These are phyloP conservation scores for Tetrahymena thermophila DNA, from an alignment of 73 alveolate genomes.

Conservation along the genomic window DNA sequence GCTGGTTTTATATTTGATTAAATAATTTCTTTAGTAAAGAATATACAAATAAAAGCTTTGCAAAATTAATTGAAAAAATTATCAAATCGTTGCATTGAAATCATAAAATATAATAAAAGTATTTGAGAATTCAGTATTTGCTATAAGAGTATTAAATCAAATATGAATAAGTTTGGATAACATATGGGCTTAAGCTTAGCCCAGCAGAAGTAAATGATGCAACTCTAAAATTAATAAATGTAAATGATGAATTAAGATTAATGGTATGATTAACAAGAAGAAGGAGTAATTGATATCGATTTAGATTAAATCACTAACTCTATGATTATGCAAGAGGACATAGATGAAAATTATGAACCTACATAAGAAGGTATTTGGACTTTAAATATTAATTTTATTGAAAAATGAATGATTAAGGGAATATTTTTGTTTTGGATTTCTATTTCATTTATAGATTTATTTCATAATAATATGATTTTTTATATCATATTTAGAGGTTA, in stretches of 20 bases:
- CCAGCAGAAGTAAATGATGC: not conserved
- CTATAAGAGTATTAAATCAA: not conserved
- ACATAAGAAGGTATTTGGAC: constrained; percentile 2
- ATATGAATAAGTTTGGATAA: not conserved
- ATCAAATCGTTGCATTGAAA: not conserved
- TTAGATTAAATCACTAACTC: constrained; percentile 14
- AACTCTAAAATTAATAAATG: not conserved
- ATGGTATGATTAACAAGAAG: not conserved
- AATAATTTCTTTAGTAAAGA: too few species aligned
- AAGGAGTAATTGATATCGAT: constrained; percentile 6
- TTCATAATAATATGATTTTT: not conserved
- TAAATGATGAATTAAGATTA: not conserved
- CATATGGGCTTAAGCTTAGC: not conserved
- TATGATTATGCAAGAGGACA: constrained; percentile 35
- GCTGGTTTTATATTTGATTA: not conserved
- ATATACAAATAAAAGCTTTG: not conserved
- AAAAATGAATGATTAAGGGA: not conserved
- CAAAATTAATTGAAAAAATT: too few species aligned
- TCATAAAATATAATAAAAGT: not conserved
- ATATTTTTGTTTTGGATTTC: not conserved
- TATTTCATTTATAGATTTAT: not conserved
- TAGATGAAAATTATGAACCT: constrained; percentile 48
- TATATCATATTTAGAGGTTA: constrained; percentile 39
- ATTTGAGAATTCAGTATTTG: not conserved
- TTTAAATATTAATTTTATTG: not conserved